Percentiles rank a stretch among this genome's conserved stretches.
phyloP scores from a whole-genome alignment of 495 filamentous ascomycete genomes.

The Chaetomium tenue region DNA sequence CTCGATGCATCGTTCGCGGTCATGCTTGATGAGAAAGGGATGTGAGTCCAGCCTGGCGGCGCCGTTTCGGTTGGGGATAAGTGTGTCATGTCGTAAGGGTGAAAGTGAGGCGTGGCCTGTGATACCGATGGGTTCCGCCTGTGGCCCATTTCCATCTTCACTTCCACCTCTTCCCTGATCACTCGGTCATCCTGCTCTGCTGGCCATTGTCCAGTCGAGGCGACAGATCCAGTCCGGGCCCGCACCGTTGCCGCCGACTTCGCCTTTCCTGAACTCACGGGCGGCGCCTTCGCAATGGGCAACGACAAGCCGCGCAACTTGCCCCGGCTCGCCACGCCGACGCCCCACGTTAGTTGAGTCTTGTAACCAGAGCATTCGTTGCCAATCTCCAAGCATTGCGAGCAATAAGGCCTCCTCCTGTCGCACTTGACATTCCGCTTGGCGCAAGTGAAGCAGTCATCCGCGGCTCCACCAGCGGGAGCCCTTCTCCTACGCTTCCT shows the following conservation, averaged over 20 bases:
- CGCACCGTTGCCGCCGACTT: conserved; percentile 37
- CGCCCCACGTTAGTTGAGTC: conserved; percentile 95
- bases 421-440: conserved; percentile 84
- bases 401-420: conserved; percentile 89
- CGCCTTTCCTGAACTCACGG: conserved; percentile 51
- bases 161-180: conserved; percentile 20
- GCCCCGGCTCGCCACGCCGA: conserved; percentile 93
- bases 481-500: conserved; percentile 86
- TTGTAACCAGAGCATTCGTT: conserved; percentile 97
- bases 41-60: conserved; percentile 37
- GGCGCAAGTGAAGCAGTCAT: conserved; percentile 94
- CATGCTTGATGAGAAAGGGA: conserved; percentile 35
- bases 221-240: conserved; percentile 40
- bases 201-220: conserved; percentile 41
- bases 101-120: conserved; percentile 36
- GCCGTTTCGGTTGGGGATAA: conserved; percentile 40
- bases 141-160: conserved; percentile 33
- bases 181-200: conserved; percentile 33
- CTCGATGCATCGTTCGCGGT: conserved; percentile 28
- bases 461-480: conserved; percentile 81
- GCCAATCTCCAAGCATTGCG: conserved; percentile 85
- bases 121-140: conserved; percentile 28
- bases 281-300: conserved; percentile 74
- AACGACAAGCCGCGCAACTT: conserved; percentile 88
- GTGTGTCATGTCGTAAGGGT: conserved; percentile 41